These are phyloP conservation scores for Globisporangium emineosum DNA, from an alignment of 352 stramenopile genomes.

Conservation along the genomic window DNA sequence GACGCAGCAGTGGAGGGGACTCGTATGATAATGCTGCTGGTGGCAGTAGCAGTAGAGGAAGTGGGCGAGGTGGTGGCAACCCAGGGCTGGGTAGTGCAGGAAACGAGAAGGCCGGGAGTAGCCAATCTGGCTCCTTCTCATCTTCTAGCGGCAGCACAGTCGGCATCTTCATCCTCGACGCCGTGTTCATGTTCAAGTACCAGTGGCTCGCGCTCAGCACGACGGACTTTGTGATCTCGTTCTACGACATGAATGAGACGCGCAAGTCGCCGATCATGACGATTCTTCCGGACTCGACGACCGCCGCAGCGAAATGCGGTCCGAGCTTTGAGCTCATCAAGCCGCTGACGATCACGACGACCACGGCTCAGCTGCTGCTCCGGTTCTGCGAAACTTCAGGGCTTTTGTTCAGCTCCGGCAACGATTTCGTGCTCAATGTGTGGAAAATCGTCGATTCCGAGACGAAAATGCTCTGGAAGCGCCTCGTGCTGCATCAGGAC, in stretches of 20 bases:
- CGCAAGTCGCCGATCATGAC: conserved; percentile 21
- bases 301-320: conserved; percentile 10
- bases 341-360: conserved; percentile 59
- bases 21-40: not conserved
- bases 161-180: conserved; percentile 63
- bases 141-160: not conserved
- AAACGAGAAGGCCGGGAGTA: not conserved
- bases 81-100: not conserved
- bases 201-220: conserved; percentile 64
- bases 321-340: conserved; percentile 41
- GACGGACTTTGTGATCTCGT: conserved; percentile 80
- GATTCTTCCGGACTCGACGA: conserved; percentile 14
- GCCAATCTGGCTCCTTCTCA: not conserved
- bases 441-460: conserved; percentile 62
- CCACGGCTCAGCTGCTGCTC: conserved; percentile 54
- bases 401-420: conserved; percentile 57
- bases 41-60: not conserved
- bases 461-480: conserved; percentile 58
- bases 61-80: not conserved
- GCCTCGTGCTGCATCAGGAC: conserved; percentile 45
- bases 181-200: conserved; percentile 60
- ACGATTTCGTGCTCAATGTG: conserved; percentile 67
- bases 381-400: conserved; percentile 58
- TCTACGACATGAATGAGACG: conserved; percentile 73
- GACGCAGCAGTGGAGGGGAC: not conserved